These are phyloP conservation scores for Sanguinoderma infundibulare DNA, from an alignment of 1,284 basidiomycete genomes.

Conservation along the genomic window DNA sequence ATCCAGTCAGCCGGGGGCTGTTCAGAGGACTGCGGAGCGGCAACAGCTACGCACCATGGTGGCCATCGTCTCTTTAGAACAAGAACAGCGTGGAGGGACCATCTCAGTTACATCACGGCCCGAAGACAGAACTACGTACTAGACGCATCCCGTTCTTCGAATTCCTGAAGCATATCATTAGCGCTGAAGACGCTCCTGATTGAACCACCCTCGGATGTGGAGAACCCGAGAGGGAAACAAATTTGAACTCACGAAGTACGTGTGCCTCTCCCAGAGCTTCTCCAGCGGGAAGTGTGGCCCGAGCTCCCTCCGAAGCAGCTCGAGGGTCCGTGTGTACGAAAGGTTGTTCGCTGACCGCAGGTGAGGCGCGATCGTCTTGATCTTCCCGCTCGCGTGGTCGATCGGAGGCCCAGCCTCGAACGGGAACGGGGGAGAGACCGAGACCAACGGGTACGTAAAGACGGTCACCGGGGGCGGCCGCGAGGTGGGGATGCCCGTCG, in stretches of 20 bases:
- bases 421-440: conserved; percentile 44
- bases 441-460: conserved; percentile 43
- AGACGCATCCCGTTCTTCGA: conserved; percentile 43
- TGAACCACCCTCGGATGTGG: neutral
- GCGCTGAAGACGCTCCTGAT: neutral
- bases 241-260: conserved; percentile 40
- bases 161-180: conserved; percentile 38
- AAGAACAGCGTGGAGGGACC: neutral
- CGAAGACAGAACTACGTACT: conserved; percentile 34
- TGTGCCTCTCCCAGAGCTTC: conserved; percentile 49
- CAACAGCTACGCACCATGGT: conserved; percentile 41
- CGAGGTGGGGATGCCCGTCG: conserved; percentile 34
- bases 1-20: neutral
- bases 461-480: conserved; percentile 37
- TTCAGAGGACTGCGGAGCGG: neutral
- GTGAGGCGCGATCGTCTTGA: conserved; percentile 37
- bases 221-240: neutral
- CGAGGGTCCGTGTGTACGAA: conserved; percentile 47
- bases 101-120: neutral
- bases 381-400: conserved; percentile 27
- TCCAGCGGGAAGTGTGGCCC: conserved; percentile 50
- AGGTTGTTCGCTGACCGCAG: conserved; percentile 45
- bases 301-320: conserved; percentile 41
- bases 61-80: conserved; percentile 44
- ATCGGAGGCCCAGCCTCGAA: conserved; percentile 41